Conservation (phyloP, 345 rosid species). For the Euclidium syriacum region DNA sequence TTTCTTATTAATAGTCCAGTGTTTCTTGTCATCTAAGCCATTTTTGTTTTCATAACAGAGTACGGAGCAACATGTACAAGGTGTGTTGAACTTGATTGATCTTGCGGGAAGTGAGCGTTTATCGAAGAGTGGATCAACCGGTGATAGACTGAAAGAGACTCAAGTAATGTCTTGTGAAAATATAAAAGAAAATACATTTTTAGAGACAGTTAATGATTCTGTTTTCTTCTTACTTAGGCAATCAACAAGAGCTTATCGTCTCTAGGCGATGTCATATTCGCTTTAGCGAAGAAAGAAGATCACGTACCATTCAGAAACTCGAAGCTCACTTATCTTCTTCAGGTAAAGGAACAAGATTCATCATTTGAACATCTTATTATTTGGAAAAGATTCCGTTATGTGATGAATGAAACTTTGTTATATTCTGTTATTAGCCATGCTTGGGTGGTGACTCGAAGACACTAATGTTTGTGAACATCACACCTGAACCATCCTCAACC, state of each 20-base stretch:
- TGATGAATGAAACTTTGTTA: slow-evolving; percentile 8
- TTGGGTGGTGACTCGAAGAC: slow-evolving; percentile 97
- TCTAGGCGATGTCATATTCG: slow-evolving; percentile 84
- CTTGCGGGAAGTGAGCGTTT: slow-evolving; percentile 99
- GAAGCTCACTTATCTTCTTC: slow-evolving; percentile 94
- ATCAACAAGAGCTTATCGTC: slow-evolving; percentile 92
- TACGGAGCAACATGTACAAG: slow-evolving; percentile 94
- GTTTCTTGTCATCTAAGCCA: background rate
- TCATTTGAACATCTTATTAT: background rate
- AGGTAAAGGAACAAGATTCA: slow-evolving; percentile 42
- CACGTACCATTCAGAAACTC: slow-evolving; percentile 97
- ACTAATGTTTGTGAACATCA: slow-evolving; percentile 85
- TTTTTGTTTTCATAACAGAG: slow-evolving; percentile 37
- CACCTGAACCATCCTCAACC: slow-evolving; percentile 77
- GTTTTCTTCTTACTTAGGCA: slow-evolving; percentile 43
- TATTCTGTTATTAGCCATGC: slow-evolving; percentile 62
- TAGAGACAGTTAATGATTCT: background rate
- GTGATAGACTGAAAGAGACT: slow-evolving; percentile 91
- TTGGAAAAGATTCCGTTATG: background rate
- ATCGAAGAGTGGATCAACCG: slow-evolving; percentile 92
- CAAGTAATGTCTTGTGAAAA: slow-evolving; percentile 51
- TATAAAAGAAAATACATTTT: background rate
- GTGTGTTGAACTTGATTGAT: slow-evolving; percentile 91
- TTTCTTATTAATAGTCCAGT: background rate
- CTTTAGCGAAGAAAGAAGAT: slow-evolving; percentile 92